Evolutionary conservation across 495 filamentous ascomycete species (phyloP), one percentile per base, ranked within the genome.

Genomic region (Niebla homalea): DNA sequence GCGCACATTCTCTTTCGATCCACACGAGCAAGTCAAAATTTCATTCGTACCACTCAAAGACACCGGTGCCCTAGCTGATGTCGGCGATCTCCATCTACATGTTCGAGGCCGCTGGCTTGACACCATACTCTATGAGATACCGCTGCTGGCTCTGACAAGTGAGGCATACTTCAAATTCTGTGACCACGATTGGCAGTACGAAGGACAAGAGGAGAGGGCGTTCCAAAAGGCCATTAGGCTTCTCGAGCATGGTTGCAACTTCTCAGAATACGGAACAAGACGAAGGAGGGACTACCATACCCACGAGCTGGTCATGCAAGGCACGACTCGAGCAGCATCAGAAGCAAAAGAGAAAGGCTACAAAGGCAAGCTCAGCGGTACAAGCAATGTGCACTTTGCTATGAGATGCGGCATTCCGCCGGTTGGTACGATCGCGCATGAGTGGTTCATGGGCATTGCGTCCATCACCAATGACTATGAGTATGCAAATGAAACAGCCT

Each of bases 381-480:
- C 92, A 1, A 95, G 89, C 64, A 98, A 98, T 60, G 93, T 97
- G 19, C 92, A 98, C 60, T 84, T 97, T 52, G 92, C 92, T 16
- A 93, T 93, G 85, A 85, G 87, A 60, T 86, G 90, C 62, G 78
- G 76, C 19, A 75, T 92, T 23, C 67, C 76, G 7, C 85, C 90
- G 0, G 79, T 98, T 18, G 92, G 92, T 15, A 98, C 92, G 2
- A 89, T 98, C 1, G 92, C 93, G 0, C 92, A 98, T 55, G 92
- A 98, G 67, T 98, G 93, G 93, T 96, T 94, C 68, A 98, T 98
- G 92, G 87, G 86, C 37, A 87, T 94, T 47, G 92, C 92, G 15
- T 89, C 92, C 32, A 85, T 95, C 58, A 89, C 84, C 3, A 73
- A 85, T 49, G 79, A 95, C 66, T 98, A 97, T 57, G 68, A 73